Evolutionary conservation across 1,139 yeast genomes (phyloP).

Genomic region (Pichia sp.): DNA sequence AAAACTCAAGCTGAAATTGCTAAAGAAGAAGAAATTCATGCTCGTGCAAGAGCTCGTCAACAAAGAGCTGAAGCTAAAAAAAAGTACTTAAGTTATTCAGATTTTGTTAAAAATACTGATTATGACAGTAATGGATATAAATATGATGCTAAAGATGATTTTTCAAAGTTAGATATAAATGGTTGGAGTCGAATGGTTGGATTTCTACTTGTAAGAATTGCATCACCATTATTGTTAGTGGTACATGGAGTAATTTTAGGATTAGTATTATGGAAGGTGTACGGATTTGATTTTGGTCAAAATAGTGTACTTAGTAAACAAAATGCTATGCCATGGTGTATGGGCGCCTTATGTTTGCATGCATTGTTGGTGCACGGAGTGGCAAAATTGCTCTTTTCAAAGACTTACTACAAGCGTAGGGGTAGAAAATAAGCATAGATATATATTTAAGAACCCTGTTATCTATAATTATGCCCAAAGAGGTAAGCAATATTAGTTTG

Average conservation of each 20-base stretch:
- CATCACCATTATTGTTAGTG: slow-evolving; percentile 23
- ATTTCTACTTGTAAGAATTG: slow-evolving; percentile 20
- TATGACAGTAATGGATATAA: slow-evolving; percentile 6
- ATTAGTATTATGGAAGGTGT: slow-evolving; percentile 18
- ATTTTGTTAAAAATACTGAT: slow-evolving; percentile 9
- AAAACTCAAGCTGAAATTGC: slow-evolving; percentile 4
- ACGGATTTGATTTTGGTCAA: slow-evolving; percentile 19
- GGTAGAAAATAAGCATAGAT: too few relatives aligned
- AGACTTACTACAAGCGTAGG: slow-evolving; percentile 17
- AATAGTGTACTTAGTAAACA: slow-evolving; percentile 10
- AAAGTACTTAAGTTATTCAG: slow-evolving; percentile 12
- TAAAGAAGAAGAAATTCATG: background rate
- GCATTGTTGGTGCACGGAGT: slow-evolving; percentile 22
- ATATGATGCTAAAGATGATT: slow-evolving; percentile 7
- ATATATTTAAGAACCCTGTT: too few relatives aligned
- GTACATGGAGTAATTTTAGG: slow-evolving; percentile 17
- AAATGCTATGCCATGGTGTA: slow-evolving; percentile 17
- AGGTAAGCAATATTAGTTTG: too few relatives aligned
- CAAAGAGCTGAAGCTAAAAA: background rate
- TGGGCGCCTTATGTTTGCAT: slow-evolving; percentile 18
- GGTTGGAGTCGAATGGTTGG: slow-evolving; percentile 24
- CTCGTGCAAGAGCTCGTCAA: slow-evolving; percentile 1
- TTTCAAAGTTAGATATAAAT: background rate
- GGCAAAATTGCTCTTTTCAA: slow-evolving; percentile 21
- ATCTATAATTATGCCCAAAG: too few relatives aligned